Evolutionary conservation across 192 early-diverging fungal genomes (phyloP).

Genomic region (Coemansia sp.): DNA sequence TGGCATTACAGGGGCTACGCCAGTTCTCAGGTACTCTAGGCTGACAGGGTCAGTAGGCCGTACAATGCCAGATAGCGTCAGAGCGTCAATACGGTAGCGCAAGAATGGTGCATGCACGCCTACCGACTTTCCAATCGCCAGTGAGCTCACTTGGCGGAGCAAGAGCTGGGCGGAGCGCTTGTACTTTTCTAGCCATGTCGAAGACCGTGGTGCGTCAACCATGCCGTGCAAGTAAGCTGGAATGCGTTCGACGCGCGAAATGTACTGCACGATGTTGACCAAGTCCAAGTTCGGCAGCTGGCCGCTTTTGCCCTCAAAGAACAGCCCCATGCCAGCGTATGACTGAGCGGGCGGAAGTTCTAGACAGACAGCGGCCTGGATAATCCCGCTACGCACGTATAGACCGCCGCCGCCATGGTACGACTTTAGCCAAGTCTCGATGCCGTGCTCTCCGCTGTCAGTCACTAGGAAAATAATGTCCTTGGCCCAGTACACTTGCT

Average conservation of each 20-base stretch:
- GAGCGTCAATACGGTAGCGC: constrained; percentile 78
- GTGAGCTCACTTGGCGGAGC: constrained; percentile 40
- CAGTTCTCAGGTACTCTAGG: not conserved
- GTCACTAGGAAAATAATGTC: constrained; percentile 90
- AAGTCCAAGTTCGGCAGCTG: constrained; percentile 92
- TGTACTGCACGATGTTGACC: constrained; percentile 72
- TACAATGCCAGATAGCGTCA: constrained; percentile 61
- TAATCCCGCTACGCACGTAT: constrained; percentile 68
- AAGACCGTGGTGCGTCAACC: constrained; percentile 17
- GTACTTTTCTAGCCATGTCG: constrained; percentile 22
- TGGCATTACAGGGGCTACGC: constrained; percentile 13
- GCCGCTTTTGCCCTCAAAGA: constrained; percentile 87
- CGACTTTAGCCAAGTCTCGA: constrained; percentile 84
- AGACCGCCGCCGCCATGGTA: constrained; percentile 73
- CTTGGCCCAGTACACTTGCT: constrained; percentile 86
- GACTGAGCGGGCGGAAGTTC: constrained; percentile 74
- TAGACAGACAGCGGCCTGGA: constrained; percentile 84
- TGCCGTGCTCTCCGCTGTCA: constrained; percentile 73
- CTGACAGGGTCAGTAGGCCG: constrained; percentile 26
- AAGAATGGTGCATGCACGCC: constrained; percentile 51
- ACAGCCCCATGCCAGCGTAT: constrained; percentile 66
- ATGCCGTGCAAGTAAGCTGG: constrained; percentile 54
- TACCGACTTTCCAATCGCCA: constrained; percentile 43
- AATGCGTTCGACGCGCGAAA: constrained; percentile 56
- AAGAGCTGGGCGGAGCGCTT: constrained; percentile 29